Conservation (phyloP, 148 eudicot genomes). For the Agrostemma githago region DNA sequence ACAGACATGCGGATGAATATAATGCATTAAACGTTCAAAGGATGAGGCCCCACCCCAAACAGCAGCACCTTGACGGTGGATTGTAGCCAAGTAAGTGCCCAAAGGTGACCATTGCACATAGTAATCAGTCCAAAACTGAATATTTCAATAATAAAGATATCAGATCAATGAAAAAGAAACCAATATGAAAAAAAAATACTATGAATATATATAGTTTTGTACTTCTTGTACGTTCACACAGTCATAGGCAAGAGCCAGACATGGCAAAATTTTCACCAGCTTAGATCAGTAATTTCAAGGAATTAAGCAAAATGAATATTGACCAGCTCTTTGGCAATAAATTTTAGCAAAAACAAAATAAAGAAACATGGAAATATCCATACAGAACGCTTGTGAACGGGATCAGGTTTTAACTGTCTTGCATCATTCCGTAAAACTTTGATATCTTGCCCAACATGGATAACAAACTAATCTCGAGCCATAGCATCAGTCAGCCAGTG, state of each 20-base stretch:
- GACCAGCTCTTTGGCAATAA: too few species aligned
- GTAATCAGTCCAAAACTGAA: constrained; percentile 91
- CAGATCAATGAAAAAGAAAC: background rate
- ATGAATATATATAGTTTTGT: too few species aligned
- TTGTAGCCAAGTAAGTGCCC: constrained; percentile 92
- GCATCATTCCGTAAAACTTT: constrained; percentile 97
- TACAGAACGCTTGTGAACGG: constrained; percentile 79
- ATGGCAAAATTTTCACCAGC: too few species aligned
- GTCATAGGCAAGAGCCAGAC: background rate
- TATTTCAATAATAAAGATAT: background rate
- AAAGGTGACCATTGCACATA: constrained; percentile 95
- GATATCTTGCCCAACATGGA: constrained; percentile 73
- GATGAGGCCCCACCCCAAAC: constrained; percentile 94
- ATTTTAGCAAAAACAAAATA: too few species aligned
- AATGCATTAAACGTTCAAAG: constrained; percentile 77
- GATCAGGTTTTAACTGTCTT: constrained; percentile 77
- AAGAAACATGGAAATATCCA: constrained; percentile 13
- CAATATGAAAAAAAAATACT: background rate
- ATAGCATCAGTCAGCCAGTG: constrained; percentile 89
- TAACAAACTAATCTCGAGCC: constrained; percentile 91
- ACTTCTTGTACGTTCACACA: background rate
- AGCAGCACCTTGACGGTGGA: constrained; percentile 91
- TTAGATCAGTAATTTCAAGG: too few species aligned
- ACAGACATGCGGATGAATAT: constrained; percentile 73
- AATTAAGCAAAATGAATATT: too few species aligned